These are phyloP conservation scores for Pleurotus citrinopileatus DNA, from an alignment of 768 basidiomycete genomes.

Conservation along the genomic window DNA sequence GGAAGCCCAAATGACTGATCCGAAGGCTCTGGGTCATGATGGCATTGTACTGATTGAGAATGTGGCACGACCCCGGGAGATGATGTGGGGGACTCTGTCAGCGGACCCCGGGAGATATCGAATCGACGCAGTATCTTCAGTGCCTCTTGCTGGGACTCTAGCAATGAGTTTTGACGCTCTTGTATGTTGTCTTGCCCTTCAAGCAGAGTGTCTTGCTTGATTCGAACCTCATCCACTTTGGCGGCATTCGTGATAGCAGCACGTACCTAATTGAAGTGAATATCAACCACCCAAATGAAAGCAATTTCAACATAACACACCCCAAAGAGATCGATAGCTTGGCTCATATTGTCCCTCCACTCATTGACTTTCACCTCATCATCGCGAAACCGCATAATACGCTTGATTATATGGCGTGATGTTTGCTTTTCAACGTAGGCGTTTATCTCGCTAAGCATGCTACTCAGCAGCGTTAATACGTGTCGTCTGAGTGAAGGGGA, in stretches of 20 bases:
- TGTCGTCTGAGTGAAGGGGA: neutral
- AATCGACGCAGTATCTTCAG: neutral
- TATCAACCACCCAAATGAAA: too few species aligned
- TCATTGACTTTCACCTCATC: neutral
- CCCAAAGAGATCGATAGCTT: neutral
- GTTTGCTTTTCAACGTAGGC: neutral
- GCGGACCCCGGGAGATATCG: neutral
- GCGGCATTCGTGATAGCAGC: conserved; percentile 1
- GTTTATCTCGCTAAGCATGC: neutral
- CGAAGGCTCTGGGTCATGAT: neutral
- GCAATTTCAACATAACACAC: neutral
- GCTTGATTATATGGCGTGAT: neutral
- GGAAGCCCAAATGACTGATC: too few species aligned
- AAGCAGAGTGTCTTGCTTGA: neutral
- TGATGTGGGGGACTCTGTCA: neutral
- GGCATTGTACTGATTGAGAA: neutral
- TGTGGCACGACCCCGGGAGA: neutral
- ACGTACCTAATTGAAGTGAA: neutral
- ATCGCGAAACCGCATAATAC: neutral
- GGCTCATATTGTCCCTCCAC: neutral
- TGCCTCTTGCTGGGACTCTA: neutral
- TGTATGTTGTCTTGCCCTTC: neutral
- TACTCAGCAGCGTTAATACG: neutral
- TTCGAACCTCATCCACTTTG: neutral
- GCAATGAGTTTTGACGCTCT: neutral